Percentiles rank a stretch among this genome's conserved stretches.
Evolutionary conservation across 331 rosid genomes (phyloP).

Genomic region (Phaseolus coccineus): DNA sequence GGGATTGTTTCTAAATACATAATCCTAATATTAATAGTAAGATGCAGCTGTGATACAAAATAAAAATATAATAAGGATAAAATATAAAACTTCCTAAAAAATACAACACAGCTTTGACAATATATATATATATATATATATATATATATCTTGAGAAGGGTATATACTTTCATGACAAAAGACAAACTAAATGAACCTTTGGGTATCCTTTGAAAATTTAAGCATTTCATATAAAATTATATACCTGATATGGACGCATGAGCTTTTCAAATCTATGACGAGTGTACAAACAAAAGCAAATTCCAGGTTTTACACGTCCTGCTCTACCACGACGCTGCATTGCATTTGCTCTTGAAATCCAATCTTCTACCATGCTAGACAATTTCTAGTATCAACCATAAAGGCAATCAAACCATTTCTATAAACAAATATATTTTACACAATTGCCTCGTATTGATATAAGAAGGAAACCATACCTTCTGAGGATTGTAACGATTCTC

Average conservation of each 20-base stretch:
- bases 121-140: too few relatives aligned
- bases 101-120: too few relatives aligned
- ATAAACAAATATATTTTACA: not conserved
- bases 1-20: too few relatives aligned
- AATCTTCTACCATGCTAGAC: conserved; percentile 99
- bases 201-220: not conserved
- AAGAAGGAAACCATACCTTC: conserved; percentile 65
- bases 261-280: conserved; percentile 85
- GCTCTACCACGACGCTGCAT: conserved; percentile 97
- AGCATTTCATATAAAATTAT: conserved; percentile 30
- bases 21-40: too few relatives aligned
- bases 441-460: not conserved
- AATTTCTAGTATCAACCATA: conserved; percentile 66
- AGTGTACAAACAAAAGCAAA: conserved; percentile 88
- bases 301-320: conserved; percentile 97
- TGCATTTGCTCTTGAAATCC: conserved; percentile 98
- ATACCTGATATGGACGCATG: conserved; percentile 95
- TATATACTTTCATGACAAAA: not conserved
- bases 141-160: not conserved
- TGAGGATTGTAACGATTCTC: conserved; percentile 98
- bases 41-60: too few relatives aligned
- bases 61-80: too few relatives aligned
- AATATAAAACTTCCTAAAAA: too few relatives aligned
- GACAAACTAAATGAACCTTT: conserved; percentile 5
- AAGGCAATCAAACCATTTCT: conserved; percentile 36